Base-by-base conservation (phyloP, 768 basidiomycete genomes). In the Gautieria morchelliformis region DNA sequence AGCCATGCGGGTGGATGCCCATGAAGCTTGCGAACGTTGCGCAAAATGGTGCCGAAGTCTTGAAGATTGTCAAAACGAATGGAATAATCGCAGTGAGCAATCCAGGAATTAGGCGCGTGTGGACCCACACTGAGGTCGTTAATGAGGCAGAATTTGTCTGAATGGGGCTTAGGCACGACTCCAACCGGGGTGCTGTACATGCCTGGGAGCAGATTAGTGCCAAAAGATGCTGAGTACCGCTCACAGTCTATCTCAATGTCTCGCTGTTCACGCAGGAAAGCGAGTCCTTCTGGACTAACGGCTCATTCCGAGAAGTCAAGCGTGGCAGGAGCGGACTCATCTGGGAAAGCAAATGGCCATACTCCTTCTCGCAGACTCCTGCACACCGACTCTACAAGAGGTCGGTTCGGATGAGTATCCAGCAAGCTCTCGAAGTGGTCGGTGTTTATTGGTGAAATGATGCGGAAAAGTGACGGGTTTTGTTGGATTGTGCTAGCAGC, bases 321-420 rank as follows among this genome's bases (percentile, higher is more conserved):
- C 7, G 52, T 53, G 10, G 5, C n/a, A 5, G 33, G 52, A 17
- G 33, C 0, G n/a, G n/a, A n/a, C n/a, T n/a, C n/a, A n/a, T n/a
- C n/a, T n/a, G n/a, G n/a, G n/a, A n/a, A n/a, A n/a, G 71, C 71
- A 54, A 58, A 73, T 0, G 77, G 78, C 77, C 76, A 79, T 60
- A 78, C 77, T 1, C 78, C 77, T 2, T 72, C 61, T 0, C 63
- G 56, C 0, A 80, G 63, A 0, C 67, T 66, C 0, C 30, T 8
- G 8, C 59, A 39, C 69, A 53, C 52, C 0, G 72, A 77, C 0
- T 60, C 7, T 0, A 78, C 74, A 30, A 74, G 71, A 0, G 62
- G 45, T 8, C 59, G 68, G 52, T 77, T 78, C 0, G 76, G 74
- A 58, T 78, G 77, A 3, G 27, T 5, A 0, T 7, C 10, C 0